Conservation (phyloP, 192 early-diverging fungal species). For the Coemansia sp. region DNA sequence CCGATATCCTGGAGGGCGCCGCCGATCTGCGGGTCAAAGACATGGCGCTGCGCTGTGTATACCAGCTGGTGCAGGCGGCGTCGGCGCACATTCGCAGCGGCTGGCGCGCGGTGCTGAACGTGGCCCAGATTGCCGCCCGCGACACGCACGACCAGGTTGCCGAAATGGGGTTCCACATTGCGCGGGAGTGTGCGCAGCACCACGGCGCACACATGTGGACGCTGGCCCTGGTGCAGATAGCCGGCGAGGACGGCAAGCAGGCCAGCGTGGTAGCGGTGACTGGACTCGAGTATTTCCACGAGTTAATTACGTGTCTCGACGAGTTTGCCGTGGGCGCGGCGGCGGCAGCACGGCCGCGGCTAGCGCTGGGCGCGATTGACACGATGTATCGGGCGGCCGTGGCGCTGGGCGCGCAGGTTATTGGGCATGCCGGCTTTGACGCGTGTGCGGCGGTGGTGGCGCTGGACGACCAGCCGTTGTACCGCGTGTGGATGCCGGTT, state of each 20-base stretch:
- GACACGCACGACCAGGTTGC: conserved; percentile 66
- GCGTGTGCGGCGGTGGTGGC: not conserved
- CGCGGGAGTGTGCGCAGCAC: conserved; percentile 33
- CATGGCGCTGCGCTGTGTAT: conserved; percentile 76
- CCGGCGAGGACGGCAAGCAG: not conserved
- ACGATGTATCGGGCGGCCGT: conserved; percentile 24
- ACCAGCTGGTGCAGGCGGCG: conserved; percentile 68
- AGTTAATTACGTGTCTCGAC: conserved; percentile 42
- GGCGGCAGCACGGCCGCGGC: conserved; percentile 20
- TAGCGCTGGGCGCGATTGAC: conserved; percentile 45
- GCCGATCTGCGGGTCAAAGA: conserved; percentile 56
- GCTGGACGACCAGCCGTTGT: conserved; percentile 57
- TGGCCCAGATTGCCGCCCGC: conserved; percentile 61
- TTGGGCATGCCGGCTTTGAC: conserved; percentile 9
- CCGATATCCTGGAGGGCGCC: conserved; percentile 68
- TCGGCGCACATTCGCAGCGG: conserved; percentile 77
- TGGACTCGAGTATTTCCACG: conserved; percentile 48
- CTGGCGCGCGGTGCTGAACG: conserved; percentile 67
- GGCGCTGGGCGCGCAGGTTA: conserved; percentile 25
- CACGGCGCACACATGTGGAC: conserved; percentile 40
- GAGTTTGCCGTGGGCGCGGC: conserved; percentile 35
- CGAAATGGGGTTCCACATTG: conserved; percentile 66
- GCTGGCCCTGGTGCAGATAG: conserved; percentile 4
- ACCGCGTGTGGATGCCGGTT: conserved; percentile 82
- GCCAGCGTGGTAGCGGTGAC: conserved; percentile 14